Evolutionary conservation across 2,329 filamentous ascomycete species (phyloP), one percentile per base, ranked within the genome.

Genomic region (Davidsoniella australis): DNA sequence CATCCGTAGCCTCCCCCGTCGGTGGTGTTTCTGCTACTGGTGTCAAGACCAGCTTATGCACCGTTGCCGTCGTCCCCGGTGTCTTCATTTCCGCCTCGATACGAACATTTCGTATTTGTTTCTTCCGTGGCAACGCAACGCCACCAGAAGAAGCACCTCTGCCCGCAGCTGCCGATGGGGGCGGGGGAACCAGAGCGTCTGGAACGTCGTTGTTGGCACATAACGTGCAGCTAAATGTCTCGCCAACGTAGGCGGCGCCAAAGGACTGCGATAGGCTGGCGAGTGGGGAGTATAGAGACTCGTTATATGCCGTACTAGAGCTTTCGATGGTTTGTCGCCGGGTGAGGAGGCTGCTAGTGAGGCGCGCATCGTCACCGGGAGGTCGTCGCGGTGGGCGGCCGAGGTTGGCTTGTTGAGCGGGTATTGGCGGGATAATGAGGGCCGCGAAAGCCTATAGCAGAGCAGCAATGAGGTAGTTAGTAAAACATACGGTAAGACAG

Each of bases 1-100:
- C 48, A 20, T 38, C 49, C 12, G 50, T 52, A n/a, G 47, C 53
- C 3, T 51, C 56, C 6, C n/a, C 51, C 12, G 29, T 33, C 1
- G 16, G n/a, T 16, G 17, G 16, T 2, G 37, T 43, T 23, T 41
- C 41, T 48, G 50, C 39, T 24, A 48, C 47, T 23, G 63, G 64
- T 16, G 74, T 66, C n/a, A 94, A 69, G 2, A 74, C 65, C 2
- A 87, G 71, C 29, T 79, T 78, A 49, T 82, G 77, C 3, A 81
- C 79, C 0, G 64, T 58, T 20, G 64, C 61, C 17, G 57, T 53
- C 2, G 67, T 65, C n/a, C 69, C 68, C 5, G 91, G 89, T 0
- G 88, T 94, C 67, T 96, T 93, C 81, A 98, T 93, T 65, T 95
- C 88, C 0, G 88, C 91, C 50, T 84, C 76, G 58, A 96, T 85